Evolutionary conservation across 805 yeast genomes (phyloP).

Genomic region (Jamesozyma gamospora): DNA sequence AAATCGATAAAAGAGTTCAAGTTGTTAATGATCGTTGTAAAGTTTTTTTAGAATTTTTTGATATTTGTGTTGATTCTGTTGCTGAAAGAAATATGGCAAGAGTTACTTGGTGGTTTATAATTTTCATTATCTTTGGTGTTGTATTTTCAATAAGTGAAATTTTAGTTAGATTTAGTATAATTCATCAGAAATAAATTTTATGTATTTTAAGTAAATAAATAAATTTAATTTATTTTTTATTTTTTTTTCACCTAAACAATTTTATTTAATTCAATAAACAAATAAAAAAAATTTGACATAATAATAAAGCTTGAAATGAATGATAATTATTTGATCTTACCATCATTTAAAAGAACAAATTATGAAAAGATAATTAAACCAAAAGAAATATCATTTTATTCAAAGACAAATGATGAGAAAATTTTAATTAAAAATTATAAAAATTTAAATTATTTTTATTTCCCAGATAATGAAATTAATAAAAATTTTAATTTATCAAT

Average conservation of each 20-base stretch:
- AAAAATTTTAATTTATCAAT: constrained; percentile 50
- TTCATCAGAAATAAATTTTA: constrained; percentile 17
- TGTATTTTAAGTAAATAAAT: background rate
- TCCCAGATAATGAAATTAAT: constrained; percentile 63
- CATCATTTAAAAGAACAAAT: constrained; percentile 2
- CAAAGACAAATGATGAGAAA: constrained; percentile 47
- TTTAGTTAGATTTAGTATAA: constrained; percentile 45
- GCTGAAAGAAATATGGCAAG: constrained; percentile 88
- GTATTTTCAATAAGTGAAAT: constrained; percentile 69
- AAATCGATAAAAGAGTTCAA: constrained; percentile 89
- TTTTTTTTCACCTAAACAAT: background rate
- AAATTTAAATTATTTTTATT: constrained; percentile 58
- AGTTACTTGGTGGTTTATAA: constrained; percentile 81
- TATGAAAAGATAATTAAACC: constrained; percentile 74
- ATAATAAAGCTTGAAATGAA: no score
- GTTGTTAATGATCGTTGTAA: constrained; percentile 89
- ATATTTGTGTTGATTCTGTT: constrained; percentile 84
- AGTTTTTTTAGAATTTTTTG: constrained; percentile 87
- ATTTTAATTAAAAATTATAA: constrained; percentile 41
- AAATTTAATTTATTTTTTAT: background rate
- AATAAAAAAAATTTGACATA: no score
- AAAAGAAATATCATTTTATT: constrained; percentile 60
- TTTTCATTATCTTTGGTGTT: constrained; percentile 69
- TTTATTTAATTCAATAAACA: no score
- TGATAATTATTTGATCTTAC: background rate